Evolutionary conservation across 2,329 filamentous ascomycete genomes (phyloP), one percentile per base, ranked within the genome.

Genomic region (Ceratocystis lukuohia): DNA sequence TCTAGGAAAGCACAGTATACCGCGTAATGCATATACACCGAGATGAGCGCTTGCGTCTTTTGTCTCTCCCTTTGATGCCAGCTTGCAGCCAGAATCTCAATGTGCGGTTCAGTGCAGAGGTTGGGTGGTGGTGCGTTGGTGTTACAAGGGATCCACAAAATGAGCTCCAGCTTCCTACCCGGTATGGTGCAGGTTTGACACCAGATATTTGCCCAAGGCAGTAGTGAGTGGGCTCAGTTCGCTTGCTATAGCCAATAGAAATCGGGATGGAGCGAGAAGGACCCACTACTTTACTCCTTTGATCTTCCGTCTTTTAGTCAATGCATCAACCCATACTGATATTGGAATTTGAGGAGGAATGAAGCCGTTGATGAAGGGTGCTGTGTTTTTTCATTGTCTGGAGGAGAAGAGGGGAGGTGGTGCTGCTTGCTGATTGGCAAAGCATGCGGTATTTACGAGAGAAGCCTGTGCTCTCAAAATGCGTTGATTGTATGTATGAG

Each of bases 181-280:
- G 30, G 53, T 5, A 17, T 10, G 37, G 37, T 12, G 37, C 37
- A 22, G 17, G 53, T 30, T 57, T 57, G 53, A 57, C 53, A 59
- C 28, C 12, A 59, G 28, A 37, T 37, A 59, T 37, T 59, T 33
- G 10, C 53, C 53, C 4, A 59, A 33, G 53, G 17, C 28, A 25
- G 53, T 7, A 59, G 25, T 15, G 48, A 25, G 48, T 59, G 53
- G 56, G 61, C 65, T 48, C 56, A 56, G 62, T 65, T 69, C 68
- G 68, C 68, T 69, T 69, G 50, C 64, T 62, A 17, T 37, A 45
- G 45, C 68, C 68, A 69, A 69, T 69, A 48, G 65, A 12, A 44
- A 56, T 17, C n/a, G 64, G 62, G 53, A 63, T 63, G 66, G 68
- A 66, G 65, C 65, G 65, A 66, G 59, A 63, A 50, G 37, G 30